phyloP scores from a whole-genome alignment of 2,329 filamentous ascomycete genomes.

The Alternaria incomplexa region DNA sequence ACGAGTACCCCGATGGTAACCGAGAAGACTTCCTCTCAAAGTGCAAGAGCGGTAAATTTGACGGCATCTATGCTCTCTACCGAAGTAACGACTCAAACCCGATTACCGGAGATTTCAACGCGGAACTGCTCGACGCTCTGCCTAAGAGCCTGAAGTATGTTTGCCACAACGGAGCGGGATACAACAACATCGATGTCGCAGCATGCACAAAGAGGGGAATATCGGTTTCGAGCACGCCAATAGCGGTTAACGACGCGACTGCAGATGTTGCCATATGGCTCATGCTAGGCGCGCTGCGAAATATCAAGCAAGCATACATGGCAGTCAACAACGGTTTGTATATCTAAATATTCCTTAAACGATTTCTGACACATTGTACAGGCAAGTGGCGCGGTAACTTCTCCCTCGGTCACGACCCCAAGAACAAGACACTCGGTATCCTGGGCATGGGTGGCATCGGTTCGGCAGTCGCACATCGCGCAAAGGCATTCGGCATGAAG shows the following conservation, averaged over 20 bases:
- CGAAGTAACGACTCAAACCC: slow-evolving; percentile 64
- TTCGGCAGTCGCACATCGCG: slow-evolving; percentile 55
- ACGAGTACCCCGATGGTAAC: slow-evolving; percentile 62
- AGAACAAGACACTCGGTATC: slow-evolving; percentile 61
- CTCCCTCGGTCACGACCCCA: slow-evolving; percentile 59
- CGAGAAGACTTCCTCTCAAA: slow-evolving; percentile 63
- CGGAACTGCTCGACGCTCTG: slow-evolving; percentile 51
- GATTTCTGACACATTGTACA: slow-evolving; percentile 14
- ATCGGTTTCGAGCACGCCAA: slow-evolving; percentile 54
- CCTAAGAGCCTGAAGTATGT: slow-evolving; percentile 53
- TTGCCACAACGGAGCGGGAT: slow-evolving; percentile 61
- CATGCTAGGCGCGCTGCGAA: slow-evolving; percentile 59
- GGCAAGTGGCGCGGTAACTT: slow-evolving; percentile 55
- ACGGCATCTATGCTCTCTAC: slow-evolving; percentile 63
- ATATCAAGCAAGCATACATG: slow-evolving; percentile 55
- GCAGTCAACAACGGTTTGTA: slow-evolving; percentile 52
- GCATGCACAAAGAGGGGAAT: slow-evolving; percentile 58
- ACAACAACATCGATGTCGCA: slow-evolving; percentile 65
- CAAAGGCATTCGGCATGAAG: slow-evolving; percentile 62
- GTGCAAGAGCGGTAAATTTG: slow-evolving; percentile 61
- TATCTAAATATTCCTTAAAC: slow-evolving; percentile 3
- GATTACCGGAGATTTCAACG: slow-evolving; percentile 55
- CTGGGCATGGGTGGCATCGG: slow-evolving; percentile 68
- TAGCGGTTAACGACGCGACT: slow-evolving; percentile 59
- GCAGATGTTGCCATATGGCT: slow-evolving; percentile 59